Evolutionary conservation across 75 land plant species (phyloP).

Genomic region (Pinus albicaulis): DNA sequence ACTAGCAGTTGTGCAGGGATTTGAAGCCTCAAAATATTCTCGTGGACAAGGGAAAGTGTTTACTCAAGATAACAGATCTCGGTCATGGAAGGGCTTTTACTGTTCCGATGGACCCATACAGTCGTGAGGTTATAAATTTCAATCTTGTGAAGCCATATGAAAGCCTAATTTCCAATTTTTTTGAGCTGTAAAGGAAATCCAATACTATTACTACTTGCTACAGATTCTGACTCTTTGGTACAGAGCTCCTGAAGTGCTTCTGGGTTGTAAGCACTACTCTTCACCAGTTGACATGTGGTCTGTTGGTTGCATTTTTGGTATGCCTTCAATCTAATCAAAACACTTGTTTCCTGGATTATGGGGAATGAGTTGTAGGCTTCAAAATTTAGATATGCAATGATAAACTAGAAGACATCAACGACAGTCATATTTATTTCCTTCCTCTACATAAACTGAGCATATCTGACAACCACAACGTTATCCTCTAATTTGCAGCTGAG

Average conservation of each 20-base stretch:
- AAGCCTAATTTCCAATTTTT: too few relatives aligned
- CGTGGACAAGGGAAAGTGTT: conserved; percentile 17
- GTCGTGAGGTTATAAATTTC: conserved; percentile 16
- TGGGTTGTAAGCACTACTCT: conserved; percentile 35
- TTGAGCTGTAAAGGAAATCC: too few relatives aligned
- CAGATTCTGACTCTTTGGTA: conserved; percentile 40
- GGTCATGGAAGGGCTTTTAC: conserved; percentile 34
- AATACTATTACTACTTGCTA: neutral
- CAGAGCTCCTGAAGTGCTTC: conserved; percentile 35
- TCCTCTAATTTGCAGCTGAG: conserved; percentile 17
- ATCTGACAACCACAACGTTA: neutral
- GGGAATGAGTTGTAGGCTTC: neutral
- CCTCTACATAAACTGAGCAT: neutral
- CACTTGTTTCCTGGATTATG: neutral
- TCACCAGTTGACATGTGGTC: conserved; percentile 30
- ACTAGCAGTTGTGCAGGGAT: conserved; percentile 14
- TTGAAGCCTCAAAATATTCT: conserved; percentile 32
- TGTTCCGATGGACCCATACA: conserved; percentile 27
- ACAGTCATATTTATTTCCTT: too few relatives aligned
- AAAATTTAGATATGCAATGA: too few relatives aligned
- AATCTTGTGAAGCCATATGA: neutral
- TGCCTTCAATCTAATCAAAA: neutral
- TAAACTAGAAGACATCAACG: too few relatives aligned
- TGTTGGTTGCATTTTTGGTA: conserved; percentile 31
- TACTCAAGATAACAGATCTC: conserved; percentile 26